Conservation (phyloP, 495 filamentous ascomycete genomes). For the Choiromyces venosus region DNA sequence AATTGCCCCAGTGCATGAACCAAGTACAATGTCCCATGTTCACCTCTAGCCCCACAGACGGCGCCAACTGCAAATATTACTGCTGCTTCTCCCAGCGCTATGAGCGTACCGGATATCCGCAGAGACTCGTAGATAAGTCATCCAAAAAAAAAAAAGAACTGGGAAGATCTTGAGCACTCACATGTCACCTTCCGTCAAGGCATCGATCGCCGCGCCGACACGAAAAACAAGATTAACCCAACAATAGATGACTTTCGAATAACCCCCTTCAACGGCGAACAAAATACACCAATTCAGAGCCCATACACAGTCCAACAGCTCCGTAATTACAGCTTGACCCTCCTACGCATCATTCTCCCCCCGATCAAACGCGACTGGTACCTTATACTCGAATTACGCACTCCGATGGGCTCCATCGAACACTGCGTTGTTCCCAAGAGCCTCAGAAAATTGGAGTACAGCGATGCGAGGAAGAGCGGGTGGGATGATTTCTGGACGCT, state of each 20-base stretch:
- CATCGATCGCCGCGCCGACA: conserved; percentile 45
- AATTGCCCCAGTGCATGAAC: conserved; percentile 88
- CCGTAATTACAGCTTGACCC: conserved; percentile 52
- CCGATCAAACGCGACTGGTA: conserved; percentile 84
- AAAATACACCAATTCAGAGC: conserved; percentile 7
- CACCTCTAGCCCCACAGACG: conserved; percentile 56
- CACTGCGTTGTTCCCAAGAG: conserved; percentile 83
- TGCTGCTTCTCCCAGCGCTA: conserved; percentile 85
- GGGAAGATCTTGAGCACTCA: conserved; percentile 82
- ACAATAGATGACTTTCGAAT: conserved; percentile 12
- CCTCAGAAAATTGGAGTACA: conserved; percentile 73
- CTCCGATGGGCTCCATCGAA: conserved; percentile 72
- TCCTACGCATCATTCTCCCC: conserved; percentile 69
- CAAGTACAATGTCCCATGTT: conserved; percentile 87
- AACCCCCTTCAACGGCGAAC: conserved; percentile 26
- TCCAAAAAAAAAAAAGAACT: conserved; percentile 54
- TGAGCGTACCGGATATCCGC: conserved; percentile 72
- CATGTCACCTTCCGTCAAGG: conserved; percentile 80
- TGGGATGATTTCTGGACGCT: conserved; percentile 96
- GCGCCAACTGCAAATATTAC: conserved; percentile 71
- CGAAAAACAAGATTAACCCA: not conserved
- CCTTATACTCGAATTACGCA: conserved; percentile 82
- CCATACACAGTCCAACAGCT: conserved; percentile 42
- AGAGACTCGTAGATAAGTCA: conserved; percentile 63
- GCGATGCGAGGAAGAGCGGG: conserved; percentile 75